Evolutionary conservation across 1,284 basidiomycete genomes (phyloP), one percentile per base, ranked within the genome.

Genomic region (Hypsizygus ulmarius): DNA sequence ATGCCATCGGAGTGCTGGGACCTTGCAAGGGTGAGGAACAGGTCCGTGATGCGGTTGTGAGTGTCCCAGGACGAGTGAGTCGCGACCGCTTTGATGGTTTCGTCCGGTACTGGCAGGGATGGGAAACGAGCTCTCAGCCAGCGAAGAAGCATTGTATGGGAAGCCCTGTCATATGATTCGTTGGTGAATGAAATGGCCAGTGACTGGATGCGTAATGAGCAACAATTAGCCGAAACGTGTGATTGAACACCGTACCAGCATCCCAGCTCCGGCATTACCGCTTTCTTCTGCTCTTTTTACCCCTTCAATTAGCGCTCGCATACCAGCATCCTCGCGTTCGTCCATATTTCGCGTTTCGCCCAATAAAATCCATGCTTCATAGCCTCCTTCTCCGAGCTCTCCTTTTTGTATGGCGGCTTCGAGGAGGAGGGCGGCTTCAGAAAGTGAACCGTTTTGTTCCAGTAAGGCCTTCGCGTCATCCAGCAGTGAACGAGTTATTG

Each of bases 141-240:
- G 42, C 87, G 86, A 50, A 97, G 81, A 18, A 99, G 79, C 70
- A 90, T 94, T 1, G 85, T 74, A 61, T 97, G 84, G 1, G 96
- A 90, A 1, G 87, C 93, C 5, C 88, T 78, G 60, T 99, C 96
- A 62, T 88, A 89, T 0, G 85, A 85, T 71, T 99, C 97, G 64
- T 99, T 99, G 39, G 95, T 97, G 68, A 93, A 99, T 3, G 93
- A 93, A 56, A 98, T 96, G 2, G 97, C 95, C 14, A 99, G 79
- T 3, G 92, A 92, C 93, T 95, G 44, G 21, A 27, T 18, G 5
- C 12, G 7, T 52, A 18, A 25, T 45, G 27, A 33, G 14, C 25
- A 28, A 49, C 41, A 29, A 34, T 33, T 11, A 47, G n/a, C 19
- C 29, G 27, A 32, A 25, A 14, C 5, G 30, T 27, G 21, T 8